Evolutionary conservation across 2,329 filamentous ascomycete species (phyloP).

Genomic region (Aureobasidium sp.): DNA sequence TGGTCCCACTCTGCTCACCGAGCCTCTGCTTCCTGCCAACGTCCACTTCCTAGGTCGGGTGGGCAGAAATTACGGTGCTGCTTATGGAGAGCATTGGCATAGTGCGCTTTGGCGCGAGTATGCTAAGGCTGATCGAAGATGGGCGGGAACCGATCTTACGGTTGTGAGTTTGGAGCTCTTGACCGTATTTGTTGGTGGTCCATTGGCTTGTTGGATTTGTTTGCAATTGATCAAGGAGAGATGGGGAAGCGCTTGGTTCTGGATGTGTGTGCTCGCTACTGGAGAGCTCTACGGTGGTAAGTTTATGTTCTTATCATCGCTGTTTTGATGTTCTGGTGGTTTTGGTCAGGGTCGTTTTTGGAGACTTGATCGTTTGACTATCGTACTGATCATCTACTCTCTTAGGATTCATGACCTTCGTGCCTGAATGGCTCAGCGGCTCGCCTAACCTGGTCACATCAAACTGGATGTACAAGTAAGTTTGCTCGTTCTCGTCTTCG

Average conservation of each 20-base stretch:
- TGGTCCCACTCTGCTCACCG: conserved; percentile 25
- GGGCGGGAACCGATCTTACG: conserved; percentile 52
- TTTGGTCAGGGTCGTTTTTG: background rate
- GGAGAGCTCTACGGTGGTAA: conserved; percentile 55
- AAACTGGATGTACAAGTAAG: conserved; percentile 53
- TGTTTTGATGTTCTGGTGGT: background rate
- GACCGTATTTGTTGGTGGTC: conserved; percentile 53
- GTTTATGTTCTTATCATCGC: conserved; percentile 16
- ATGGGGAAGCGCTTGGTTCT: conserved; percentile 44
- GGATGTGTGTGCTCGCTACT: conserved; percentile 53
- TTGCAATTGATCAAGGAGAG: conserved; percentile 33
- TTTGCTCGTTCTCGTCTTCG: conserved; percentile 13
- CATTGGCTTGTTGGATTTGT: conserved; percentile 52
- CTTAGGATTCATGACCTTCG: conserved; percentile 56
- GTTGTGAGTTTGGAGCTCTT: conserved; percentile 55
- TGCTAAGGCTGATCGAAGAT: conserved; percentile 55
- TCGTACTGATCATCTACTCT: background rate
- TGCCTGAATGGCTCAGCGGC: conserved; percentile 57
- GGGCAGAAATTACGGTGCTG: conserved; percentile 51
- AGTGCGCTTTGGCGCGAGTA: conserved; percentile 57
- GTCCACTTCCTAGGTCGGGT: conserved; percentile 48
- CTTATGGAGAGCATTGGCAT: conserved; percentile 50
- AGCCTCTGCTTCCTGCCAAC: conserved; percentile 37
- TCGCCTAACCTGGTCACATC: conserved; percentile 50
- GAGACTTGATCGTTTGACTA: background rate